Base-by-base conservation (phyloP, 768 basidiomycete species). In the Tulasnella calospora region DNA sequence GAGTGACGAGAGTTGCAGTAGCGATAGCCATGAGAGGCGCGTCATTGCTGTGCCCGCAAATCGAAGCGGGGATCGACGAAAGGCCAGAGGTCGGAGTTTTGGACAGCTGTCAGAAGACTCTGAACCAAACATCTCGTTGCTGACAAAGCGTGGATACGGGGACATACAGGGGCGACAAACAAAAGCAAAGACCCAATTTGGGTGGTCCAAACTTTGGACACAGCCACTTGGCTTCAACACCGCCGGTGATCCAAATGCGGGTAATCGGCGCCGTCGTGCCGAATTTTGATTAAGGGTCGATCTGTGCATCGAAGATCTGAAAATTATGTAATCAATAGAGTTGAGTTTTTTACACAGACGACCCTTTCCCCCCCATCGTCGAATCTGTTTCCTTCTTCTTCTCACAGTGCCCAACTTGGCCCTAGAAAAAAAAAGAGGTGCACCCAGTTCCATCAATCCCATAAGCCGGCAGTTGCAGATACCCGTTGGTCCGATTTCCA, bases 251-350 rank as follows among this genome's bases (percentile, higher is more conserved):
- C 61, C 61, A 67, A 61, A 35, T 67, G 61, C 61, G 61, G 61
- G 30, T 27, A 67, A 35, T 67, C 61, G 61, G 61, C 23, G 23
- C 30, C 21, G 21, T 67, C 33, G 61, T 2, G 61, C 61, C 61
- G 61, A 67, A 67, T 30, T 30, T 40, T 67, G 61, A 67, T 67
- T 67, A 67, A 67, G 61, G 61, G 61, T 67, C 61, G n/a, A 51
- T 51, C 51, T 51, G 51, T 23, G 61, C 61, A 67, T 67, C 61
- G 61, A 67, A 67, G 61, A 67, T 67, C 61, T 67, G 30, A 15
- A 35, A 13, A 27, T 67, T 67, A 67, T 8, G 30, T 67, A 67
- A 67, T 67, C 61, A 67, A 67, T 67, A 67, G 61, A 67, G 61
- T 67, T 67, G 61, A 67, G 61, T 12, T 12, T 67, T 67, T 67